Evolutionary conservation across 1,284 basidiomycete genomes (phyloP).

Genomic region (Melampsora larici-populina): DNA sequence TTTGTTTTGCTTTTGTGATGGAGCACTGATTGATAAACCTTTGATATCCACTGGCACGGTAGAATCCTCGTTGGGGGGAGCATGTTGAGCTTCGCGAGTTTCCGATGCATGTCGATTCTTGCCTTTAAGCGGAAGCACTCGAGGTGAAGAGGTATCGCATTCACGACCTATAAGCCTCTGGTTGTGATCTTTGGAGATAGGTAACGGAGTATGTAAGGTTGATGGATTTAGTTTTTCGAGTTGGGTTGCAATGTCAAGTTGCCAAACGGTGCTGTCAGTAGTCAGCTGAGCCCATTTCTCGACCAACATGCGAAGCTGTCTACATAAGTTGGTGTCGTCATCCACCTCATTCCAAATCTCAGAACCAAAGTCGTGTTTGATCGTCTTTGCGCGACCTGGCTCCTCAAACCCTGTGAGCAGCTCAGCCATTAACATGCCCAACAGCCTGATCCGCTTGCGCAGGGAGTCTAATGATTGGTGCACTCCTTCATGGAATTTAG

Average conservation of each 20-base stretch:
- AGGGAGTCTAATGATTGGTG: conserved; percentile 27
- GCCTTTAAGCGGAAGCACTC: not conserved
- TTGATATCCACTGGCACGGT: not conserved
- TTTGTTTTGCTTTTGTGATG: not conserved
- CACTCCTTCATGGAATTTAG: conserved; percentile 14
- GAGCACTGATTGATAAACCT: not conserved
- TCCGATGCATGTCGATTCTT: not conserved
- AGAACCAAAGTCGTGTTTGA: conserved; percentile 30
- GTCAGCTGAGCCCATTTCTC: not conserved
- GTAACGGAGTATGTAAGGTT: not conserved
- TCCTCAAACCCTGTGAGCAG: conserved; percentile 7
- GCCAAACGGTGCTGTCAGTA: not conserved
- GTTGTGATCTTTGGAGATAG: not conserved
- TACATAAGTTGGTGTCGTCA: conserved; percentile 7
- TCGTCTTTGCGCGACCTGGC: not conserved
- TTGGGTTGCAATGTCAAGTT: not conserved
- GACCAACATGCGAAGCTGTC: conserved; percentile 11
- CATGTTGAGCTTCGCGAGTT: not conserved
- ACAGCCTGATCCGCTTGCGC: conserved; percentile 17
- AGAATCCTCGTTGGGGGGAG: not conserved
- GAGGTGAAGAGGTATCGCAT: not conserved
- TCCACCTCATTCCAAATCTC: conserved; percentile 3
- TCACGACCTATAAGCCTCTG: not conserved
- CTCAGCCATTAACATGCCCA: conserved; percentile 42
- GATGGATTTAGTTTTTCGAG: not conserved